These are phyloP conservation scores for Xylariales sp. DNA, from an alignment of 2,329 filamentous ascomycete genomes.

Conservation along the genomic window DNA sequence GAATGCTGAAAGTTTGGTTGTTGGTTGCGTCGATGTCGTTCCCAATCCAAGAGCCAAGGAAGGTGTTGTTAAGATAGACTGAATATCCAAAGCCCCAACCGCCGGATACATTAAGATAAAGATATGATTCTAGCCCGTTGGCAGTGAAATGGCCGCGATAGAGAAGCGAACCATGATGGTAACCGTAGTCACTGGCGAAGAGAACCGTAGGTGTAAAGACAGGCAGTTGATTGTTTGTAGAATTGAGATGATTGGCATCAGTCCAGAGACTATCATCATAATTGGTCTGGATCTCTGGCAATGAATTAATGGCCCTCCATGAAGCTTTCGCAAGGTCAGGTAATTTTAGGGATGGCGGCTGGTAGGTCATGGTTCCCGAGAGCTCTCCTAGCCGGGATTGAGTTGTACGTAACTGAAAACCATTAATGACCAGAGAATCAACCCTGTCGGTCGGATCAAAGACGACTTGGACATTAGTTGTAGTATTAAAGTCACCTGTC, in stretches of 20 bases:
- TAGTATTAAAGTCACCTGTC: conserved; percentile 68
- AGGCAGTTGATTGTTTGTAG: conserved; percentile 49
- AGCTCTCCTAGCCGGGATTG: conserved; percentile 10
- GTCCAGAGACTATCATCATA: conserved; percentile 71
- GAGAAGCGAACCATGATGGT: conserved; percentile 62
- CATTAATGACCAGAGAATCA: neutral
- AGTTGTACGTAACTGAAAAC: neutral
- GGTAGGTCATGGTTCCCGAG: conserved; percentile 9
- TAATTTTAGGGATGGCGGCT: conserved; percentile 33
- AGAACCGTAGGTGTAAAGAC: neutral
- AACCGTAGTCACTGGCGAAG: conserved; percentile 65
- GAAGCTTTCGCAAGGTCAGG: conserved; percentile 53
- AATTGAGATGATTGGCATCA: conserved; percentile 46
- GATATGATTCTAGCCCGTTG: conserved; percentile 51
- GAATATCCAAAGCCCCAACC: conserved; percentile 64
- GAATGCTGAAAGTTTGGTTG: too few relatives aligned
- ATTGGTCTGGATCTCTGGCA: conserved; percentile 60
- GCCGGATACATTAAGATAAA: conserved; percentile 59
- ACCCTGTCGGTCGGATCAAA: conserved; percentile 47
- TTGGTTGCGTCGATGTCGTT: conserved; percentile 5
- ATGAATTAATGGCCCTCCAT: conserved; percentile 67
- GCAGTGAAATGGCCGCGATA: conserved; percentile 69
- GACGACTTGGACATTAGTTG: conserved; percentile 64
- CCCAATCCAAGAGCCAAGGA: conserved; percentile 41
- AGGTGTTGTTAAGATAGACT: conserved; percentile 63